phyloP scores from a whole-genome alignment of 768 basidiomycete genomes.

The Lactarius evosmus region DNA sequence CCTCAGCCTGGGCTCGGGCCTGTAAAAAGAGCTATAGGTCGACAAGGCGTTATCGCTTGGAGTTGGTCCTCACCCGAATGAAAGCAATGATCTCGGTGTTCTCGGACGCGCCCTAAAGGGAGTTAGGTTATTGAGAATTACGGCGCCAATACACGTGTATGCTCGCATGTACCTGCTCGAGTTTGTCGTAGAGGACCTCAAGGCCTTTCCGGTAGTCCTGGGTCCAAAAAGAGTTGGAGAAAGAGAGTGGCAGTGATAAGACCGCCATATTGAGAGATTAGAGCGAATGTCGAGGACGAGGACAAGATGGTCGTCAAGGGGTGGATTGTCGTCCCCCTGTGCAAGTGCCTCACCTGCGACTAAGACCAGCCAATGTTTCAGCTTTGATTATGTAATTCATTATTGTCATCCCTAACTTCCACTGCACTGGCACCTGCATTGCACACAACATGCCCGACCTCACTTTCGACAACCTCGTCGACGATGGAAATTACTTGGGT shows the following conservation, averaged over 20 bases:
- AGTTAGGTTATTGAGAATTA: conserved; percentile 27
- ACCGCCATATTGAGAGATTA: conserved; percentile 63
- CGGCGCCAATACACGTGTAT: conserved; percentile 4
- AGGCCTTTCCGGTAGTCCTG: conserved; percentile 85
- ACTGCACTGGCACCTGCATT: not conserved
- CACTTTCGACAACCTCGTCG: conserved; percentile 69
- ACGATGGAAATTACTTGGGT: conserved; percentile 74
- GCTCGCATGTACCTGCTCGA: conserved; percentile 61
- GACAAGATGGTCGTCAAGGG: conserved; percentile 1
- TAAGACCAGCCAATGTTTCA: too few species aligned
- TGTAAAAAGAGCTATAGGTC: conserved; percentile 34
- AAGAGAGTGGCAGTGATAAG: conserved; percentile 82
- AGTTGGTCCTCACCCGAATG: conserved; percentile 60
- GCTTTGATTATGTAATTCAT: conserved; percentile 15
- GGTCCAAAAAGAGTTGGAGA: conserved; percentile 93
- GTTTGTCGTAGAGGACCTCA: conserved; percentile 69
- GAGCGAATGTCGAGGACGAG: not conserved
- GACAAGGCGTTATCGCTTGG: conserved; percentile 9
- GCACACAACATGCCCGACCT: conserved; percentile 60
- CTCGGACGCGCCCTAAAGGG: conserved; percentile 67
- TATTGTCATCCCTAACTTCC: not conserved
- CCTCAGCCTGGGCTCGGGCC: conserved; percentile 73
- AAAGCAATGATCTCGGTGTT: conserved; percentile 81
- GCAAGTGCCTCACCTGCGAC: too few species aligned
- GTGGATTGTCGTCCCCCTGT: not conserved